These are phyloP conservation scores for Gynandropsis gynandra DNA, from an alignment of 345 rosid genomes.

Conservation along the genomic window DNA sequence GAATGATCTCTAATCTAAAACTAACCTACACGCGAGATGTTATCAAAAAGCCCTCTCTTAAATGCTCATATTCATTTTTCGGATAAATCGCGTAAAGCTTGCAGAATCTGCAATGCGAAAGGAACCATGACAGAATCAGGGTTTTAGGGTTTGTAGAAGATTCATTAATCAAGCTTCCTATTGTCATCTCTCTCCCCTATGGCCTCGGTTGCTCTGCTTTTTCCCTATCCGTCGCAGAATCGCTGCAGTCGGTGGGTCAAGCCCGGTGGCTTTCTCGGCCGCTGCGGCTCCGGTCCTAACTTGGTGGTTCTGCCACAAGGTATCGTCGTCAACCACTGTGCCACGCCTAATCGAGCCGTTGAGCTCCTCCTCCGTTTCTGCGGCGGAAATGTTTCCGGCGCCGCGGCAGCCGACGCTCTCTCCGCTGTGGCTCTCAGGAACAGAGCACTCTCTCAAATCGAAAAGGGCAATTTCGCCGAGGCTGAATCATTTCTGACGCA, in stretches of 20 bases:
- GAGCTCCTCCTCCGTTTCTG: slow-evolving; percentile 34
- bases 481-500: slow-evolving; percentile 56
- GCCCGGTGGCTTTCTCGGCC: slow-evolving; percentile 68
- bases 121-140: too few relatives aligned
- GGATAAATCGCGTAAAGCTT: too few relatives aligned
- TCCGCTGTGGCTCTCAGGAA: slow-evolving; percentile 58
- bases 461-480: slow-evolving; percentile 36
- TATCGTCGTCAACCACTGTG: slow-evolving; percentile 52
- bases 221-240: slow-evolving; percentile 15
- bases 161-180: too few relatives aligned
- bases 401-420: slow-evolving; percentile 32
- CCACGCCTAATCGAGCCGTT: slow-evolving; percentile 63
- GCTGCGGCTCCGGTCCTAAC: slow-evolving; percentile 89
- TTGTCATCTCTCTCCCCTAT: neutral
- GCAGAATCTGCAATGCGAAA: too few relatives aligned
- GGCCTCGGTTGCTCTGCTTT: slow-evolving; percentile 20
- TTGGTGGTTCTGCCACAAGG: slow-evolving; percentile 63
- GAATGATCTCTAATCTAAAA: too few relatives aligned
- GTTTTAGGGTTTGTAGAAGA: too few relatives aligned
- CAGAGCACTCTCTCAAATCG: slow-evolving; percentile 49
- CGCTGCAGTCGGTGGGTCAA: slow-evolving; percentile 29
- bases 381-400: slow-evolving; percentile 28
- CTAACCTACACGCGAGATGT: too few relatives aligned
- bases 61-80: too few relatives aligned
- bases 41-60: too few relatives aligned